A percentile compares a stretch with the other conserved stretches of the same genome.
Evolutionary conservation across 2,329 filamentous ascomycete species (phyloP).

Genomic region (Alternaria infectoria): DNA sequence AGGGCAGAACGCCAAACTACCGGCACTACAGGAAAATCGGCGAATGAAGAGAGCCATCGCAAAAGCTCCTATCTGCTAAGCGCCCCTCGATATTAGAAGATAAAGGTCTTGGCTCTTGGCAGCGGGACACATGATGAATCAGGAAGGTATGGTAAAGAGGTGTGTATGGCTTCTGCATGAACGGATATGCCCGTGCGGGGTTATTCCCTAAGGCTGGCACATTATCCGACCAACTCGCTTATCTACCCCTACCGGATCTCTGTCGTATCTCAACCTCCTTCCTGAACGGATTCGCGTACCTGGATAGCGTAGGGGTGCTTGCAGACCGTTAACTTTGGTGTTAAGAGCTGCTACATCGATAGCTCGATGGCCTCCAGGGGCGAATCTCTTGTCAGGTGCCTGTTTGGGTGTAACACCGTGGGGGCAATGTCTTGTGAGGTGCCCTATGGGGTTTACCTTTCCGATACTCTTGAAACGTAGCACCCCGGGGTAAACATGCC

Average conservation of each 20-base stretch:
- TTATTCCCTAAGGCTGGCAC: slow-evolving; percentile 10
- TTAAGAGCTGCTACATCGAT: slow-evolving; percentile 16
- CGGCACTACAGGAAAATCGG: background rate
- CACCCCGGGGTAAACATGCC: background rate
- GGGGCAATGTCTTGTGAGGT: slow-evolving; percentile 2
- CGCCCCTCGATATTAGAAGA: slow-evolving; percentile 12
- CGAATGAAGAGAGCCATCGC: slow-evolving; percentile 9
- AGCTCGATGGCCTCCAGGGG: slow-evolving; percentile 4
- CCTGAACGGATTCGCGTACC: slow-evolving; percentile 7
- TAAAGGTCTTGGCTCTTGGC: slow-evolving; percentile 15
- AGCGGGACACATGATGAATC: slow-evolving; percentile 18
- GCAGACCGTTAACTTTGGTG: slow-evolving; percentile 9
- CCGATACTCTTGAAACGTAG: slow-evolving; percentile 14
- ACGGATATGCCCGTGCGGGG: slow-evolving; percentile 18
- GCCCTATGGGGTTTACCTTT: slow-evolving; percentile 14
- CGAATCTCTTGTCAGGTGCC: slow-evolving; percentile 21
- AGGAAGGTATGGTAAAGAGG: slow-evolving; percentile 26
- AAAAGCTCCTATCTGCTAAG: slow-evolving; percentile 13
- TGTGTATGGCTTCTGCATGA: slow-evolving; percentile 21
- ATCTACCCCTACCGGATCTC: slow-evolving; percentile 10
- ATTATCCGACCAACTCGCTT: slow-evolving; percentile 1
- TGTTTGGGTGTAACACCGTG: slow-evolving; percentile 15
- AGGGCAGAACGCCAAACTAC: background rate
- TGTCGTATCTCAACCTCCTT: slow-evolving; percentile 27
- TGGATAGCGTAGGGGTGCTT: slow-evolving; percentile 13